Evolutionary conservation across 371 early-diverging fungal genomes (phyloP), one percentile per base, ranked within the genome.

Genomic region (Apophysomyces elegans): DNA sequence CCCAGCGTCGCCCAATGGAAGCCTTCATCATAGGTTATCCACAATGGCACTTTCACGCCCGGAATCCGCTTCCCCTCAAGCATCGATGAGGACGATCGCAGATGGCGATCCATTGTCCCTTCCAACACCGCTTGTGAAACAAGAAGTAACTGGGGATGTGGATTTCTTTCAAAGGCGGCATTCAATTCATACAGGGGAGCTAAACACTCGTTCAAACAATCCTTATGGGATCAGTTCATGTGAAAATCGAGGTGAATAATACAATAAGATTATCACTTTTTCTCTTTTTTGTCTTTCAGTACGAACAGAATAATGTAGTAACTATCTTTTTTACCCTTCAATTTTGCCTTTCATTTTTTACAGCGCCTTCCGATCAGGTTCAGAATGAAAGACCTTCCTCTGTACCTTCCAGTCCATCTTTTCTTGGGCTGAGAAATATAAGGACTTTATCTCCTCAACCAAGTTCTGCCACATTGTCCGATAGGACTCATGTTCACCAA

Each of bases 371-470:
- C 59, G 71, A 73, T 62, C 78, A 78, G 68, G 56, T 74, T 47
- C 78, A 78, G 1, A 67, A 66, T 37, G 74, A 82, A 39, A 78
- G 77, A 11, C 72, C 80, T 18, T 84, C 69, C 64, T 87, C 87
- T 59, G 87, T 85, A 44, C 87, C 87, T 16, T 83, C 87, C 12
- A 85, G 86, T 58, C 87, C 87, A 45, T 85, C 86, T 32, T 68
- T 50, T 21, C 21, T 9, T 26, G 21, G 5, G 9, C 4, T 26
- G 21, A 50, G 54, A 50, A n/a, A 26, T 1, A 50, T 50, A 7
- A 50, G 21, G 9, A 77, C 36, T 70, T 77, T 21, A 63, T 61
- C 5, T 64, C 41, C 43, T 41, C 18, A 35, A 16, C 37, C 62
- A 43, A n/a, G 14, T 47, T 16, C 36, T 44, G 18, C 65, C 36